Base-by-base conservation (phyloP, 1,139 yeast species). In the Suhomyces wounanorum region DNA sequence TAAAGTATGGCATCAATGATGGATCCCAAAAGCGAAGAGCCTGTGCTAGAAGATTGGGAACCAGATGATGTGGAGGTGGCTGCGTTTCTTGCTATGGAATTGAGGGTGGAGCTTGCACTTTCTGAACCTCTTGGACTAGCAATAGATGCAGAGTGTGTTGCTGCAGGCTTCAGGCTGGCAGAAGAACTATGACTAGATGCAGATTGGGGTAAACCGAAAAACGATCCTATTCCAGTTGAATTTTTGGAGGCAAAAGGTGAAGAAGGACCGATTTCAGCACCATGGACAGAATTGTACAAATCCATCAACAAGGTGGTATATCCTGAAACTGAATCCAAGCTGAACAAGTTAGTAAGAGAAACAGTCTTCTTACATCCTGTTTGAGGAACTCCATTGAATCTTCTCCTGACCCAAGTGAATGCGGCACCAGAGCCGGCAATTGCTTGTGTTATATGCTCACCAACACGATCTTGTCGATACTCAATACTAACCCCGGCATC, bases 371-470 rank as follows among this genome's bases (percentile, higher is more conserved):
- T 41, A 35, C 52, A 49, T 7, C 52, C 52, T n/a, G 31, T 35
- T 35, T 41, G 48, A 2, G 33, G 9, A 2, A 14, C 21, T 2
- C 47, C 49, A 16, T 26, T 39, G 23, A 49, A 39, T 3, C 55
- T 39, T 26, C 51, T 46, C 14, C 50, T 53, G 13, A 60, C 23
- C 61, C 61, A 60, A 14, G 9, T 8, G 25, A 63, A 26, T 1
- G 61, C 65, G 3, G 59, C 59, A 3, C 59, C 59, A 7, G 56
- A 40, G 6, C 66, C 65, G 36, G 49, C 43, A 10, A 52, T 42
- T 1, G 36, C 36, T 43, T 59, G 64, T 7, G 56, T 39, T 14
- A 57, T 16, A 46, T 63, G 67, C 8, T 59, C 65, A 11, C 61
- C 53, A 10, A 55, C 40, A n/a, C 43, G 39, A 16, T 60, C 60